phyloP scores from a whole-genome alignment of 257 asterid genomes.

The Petunia axillaris region DNA sequence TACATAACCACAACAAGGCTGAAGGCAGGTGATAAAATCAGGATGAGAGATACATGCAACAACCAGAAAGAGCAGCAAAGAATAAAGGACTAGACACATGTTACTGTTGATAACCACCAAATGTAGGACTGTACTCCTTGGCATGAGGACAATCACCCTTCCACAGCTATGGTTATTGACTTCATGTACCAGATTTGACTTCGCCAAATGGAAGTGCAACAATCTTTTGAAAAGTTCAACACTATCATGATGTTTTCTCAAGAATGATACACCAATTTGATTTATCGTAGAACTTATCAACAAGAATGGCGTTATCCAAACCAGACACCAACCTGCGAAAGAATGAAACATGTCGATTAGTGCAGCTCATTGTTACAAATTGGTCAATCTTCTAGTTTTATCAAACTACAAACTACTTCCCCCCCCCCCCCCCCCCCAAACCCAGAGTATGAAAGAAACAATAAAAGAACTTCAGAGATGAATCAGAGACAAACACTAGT shows the following conservation, averaged over 20 bases:
- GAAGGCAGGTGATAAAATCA: not conserved
- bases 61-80: not conserved
- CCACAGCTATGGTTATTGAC: conserved; percentile 17
- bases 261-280: conserved; percentile 96
- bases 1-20: not conserved
- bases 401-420: not conserved
- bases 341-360: not conserved
- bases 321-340: conserved; percentile 65
- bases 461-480: not conserved
- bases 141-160: conserved; percentile 12
- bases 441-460: not conserved
- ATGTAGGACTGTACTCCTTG: not conserved
- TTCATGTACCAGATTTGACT: not conserved
- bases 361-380: conserved; percentile 18
- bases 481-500: not conserved
- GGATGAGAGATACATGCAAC: conserved; percentile 14
- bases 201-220: conserved; percentile 10
- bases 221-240: conserved; percentile 18
- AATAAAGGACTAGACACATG: not conserved
- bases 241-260: conserved; percentile 62
- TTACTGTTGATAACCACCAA: not conserved
- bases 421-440: not conserved
- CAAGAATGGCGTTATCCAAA: conserved; percentile 70
- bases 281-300: conserved; percentile 83
- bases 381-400: conserved; percentile 9